phyloP scores from a whole-genome alignment of 345 rosid species.

The Theobroma cacao region DNA sequence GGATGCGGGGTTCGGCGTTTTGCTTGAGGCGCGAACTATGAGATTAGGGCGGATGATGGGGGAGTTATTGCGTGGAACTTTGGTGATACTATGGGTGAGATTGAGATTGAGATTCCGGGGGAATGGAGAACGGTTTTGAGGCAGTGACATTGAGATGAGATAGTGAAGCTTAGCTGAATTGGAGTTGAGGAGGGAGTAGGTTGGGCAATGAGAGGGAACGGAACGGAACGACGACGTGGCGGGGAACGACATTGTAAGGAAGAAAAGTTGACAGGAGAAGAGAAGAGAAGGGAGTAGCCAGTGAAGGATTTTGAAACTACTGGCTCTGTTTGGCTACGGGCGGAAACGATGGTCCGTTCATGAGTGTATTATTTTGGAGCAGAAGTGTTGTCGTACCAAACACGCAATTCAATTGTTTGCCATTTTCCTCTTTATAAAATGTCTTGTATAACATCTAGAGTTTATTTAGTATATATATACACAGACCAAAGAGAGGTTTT shows the following conservation, averaged over 20 bases:
- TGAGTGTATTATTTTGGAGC: not conserved
- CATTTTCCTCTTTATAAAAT: too few relatives aligned
- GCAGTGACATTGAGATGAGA: constrained; percentile 8
- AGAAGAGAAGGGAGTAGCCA: not conserved
- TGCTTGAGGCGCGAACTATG: constrained; percentile 34
- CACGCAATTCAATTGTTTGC: too few relatives aligned
- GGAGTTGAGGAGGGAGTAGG: not conserved
- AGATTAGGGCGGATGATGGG: not conserved
- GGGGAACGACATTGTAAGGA: constrained; percentile 6
- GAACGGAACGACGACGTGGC: constrained; percentile 17
- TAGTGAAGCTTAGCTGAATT: not conserved
- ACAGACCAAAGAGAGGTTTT: too few relatives aligned
- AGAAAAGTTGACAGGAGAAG: not conserved
- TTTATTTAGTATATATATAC: too few relatives aligned
- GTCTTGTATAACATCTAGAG: too few relatives aligned
- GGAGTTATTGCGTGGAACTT: not conserved
- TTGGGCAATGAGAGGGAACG: not conserved
- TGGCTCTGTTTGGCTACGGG: not conserved
- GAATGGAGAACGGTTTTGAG: constrained; percentile 4
- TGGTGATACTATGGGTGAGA: constrained; percentile 14
- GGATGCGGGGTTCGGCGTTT: not conserved
- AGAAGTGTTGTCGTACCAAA: too few relatives aligned
- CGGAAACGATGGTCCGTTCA: not conserved
- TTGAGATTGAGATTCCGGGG: constrained; percentile 8
- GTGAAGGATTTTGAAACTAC: not conserved